These are phyloP conservation scores for Trifolium repens DNA, from an alignment of 306 rosid species.

Conservation along the genomic window DNA sequence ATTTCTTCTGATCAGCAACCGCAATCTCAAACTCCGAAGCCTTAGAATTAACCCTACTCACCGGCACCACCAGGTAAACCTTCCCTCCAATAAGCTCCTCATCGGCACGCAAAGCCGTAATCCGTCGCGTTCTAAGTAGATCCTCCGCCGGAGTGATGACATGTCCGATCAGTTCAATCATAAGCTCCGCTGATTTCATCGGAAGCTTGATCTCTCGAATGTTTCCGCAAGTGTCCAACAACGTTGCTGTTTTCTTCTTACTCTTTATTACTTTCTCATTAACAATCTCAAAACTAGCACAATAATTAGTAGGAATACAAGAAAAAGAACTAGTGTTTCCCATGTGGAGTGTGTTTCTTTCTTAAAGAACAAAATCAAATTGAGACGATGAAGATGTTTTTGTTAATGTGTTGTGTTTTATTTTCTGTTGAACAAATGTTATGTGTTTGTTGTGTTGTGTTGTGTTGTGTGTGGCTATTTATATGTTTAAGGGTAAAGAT, in stretches of 20 bases:
- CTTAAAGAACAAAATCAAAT: too few relatives aligned
- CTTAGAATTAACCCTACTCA: slow-evolving; percentile 45
- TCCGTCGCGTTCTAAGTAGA: slow-evolving; percentile 49
- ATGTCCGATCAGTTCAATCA: slow-evolving; percentile 68
- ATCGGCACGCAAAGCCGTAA: slow-evolving; percentile 58
- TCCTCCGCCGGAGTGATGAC: slow-evolving; percentile 54
- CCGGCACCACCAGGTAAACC: slow-evolving; percentile 56
- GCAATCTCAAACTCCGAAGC: slow-evolving; percentile 55
- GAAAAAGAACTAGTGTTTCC: slow-evolving; percentile 36
- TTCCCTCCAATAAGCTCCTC: slow-evolving; percentile 58
- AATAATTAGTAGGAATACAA: neutral
- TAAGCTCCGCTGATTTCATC: slow-evolving; percentile 58
- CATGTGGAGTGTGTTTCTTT: slow-evolving; percentile 27
- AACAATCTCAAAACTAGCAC: neutral
- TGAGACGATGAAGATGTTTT: neutral
- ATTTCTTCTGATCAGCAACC: slow-evolving; percentile 29
- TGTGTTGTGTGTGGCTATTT: neutral
- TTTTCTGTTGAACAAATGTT: too few relatives aligned
- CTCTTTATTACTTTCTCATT: neutral
- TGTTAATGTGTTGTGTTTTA: neutral
- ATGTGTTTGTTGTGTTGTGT: neutral
- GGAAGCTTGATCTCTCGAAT: slow-evolving; percentile 51
- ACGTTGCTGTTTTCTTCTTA: slow-evolving; percentile 37
- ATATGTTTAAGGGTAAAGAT: too few relatives aligned
- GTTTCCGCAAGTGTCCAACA: slow-evolving; percentile 54